Conservation (phyloP, 2,329 filamentous ascomycete species). For the Tolypocladium amazonense region DNA sequence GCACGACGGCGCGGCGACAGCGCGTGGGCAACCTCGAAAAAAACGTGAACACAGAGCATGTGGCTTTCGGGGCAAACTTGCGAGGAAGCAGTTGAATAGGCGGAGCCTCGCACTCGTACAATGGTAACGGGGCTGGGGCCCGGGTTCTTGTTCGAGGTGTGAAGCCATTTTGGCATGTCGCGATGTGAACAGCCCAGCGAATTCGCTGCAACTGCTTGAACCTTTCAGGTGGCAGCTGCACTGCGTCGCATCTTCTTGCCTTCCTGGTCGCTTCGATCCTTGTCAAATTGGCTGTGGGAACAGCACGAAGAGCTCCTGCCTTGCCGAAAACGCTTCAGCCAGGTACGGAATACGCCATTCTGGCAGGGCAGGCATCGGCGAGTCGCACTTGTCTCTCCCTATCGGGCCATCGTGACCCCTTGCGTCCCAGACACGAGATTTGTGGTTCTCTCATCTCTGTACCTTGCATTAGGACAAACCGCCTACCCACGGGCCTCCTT, state of each 20-base stretch:
- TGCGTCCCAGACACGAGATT: neutral
- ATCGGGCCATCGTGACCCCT: neutral
- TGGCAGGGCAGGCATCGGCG: no score
- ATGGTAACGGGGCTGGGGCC: neutral
- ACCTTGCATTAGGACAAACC: neutral
- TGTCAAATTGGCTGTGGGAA: neutral
- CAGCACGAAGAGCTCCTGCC: neutral
- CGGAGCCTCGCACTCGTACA: neutral
- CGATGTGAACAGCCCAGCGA: neutral
- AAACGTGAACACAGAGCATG: neutral
- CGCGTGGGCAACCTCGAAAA: neutral
- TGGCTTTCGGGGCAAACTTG: neutral
- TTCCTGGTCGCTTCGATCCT: neutral
- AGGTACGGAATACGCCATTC: neutral
- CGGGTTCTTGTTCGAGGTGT: neutral
- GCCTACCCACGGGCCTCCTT: neutral
- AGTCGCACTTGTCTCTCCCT: neutral
- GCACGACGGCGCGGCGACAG: neutral
- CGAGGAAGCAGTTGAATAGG: neutral
- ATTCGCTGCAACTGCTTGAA: neutral
- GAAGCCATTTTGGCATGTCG: neutral
- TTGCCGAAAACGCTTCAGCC: neutral
- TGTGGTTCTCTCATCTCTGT: neutral
- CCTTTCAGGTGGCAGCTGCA: neutral
- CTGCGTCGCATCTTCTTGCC: neutral